Percentiles rank a stretch among this genome's conserved stretches.
Conservation (phyloP, 371 early-diverging fungal species). For the Dentiscutata heterogama region DNA sequence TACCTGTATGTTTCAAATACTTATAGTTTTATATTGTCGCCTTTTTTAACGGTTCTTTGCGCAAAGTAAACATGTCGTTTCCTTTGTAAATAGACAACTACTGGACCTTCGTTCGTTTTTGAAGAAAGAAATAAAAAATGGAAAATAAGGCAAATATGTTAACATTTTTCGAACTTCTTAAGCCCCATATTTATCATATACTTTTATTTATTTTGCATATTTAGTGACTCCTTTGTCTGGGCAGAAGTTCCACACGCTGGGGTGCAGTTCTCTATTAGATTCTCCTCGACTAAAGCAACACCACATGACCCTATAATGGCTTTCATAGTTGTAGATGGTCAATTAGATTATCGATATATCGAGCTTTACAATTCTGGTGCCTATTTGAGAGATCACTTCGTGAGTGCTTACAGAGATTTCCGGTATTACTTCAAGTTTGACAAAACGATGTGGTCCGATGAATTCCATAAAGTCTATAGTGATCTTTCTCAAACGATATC, state of each 20-base stretch:
- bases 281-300: neutral
- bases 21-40: neutral
- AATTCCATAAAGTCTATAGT: neutral
- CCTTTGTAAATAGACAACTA: neutral
- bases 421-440: neutral
- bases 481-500: too few species aligned
- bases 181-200: too few species aligned
- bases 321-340: slow-evolving; percentile 9
- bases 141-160: neutral
- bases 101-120: neutral
- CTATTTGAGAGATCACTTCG: neutral
- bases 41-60: neutral
- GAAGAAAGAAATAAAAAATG: neutral
- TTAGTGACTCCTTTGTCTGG: neutral
- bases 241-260: neutral
- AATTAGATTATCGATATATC: slow-evolving; percentile 16
- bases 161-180: too few species aligned
- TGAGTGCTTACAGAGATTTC: neutral
- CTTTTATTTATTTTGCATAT: neutral
- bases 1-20: neutral
- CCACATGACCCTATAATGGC: neutral
- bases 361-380: slow-evolving; percentile 2
- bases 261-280: neutral
- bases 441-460: neutral
- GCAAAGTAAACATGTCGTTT: neutral